Base-by-base conservation (phyloP, 2,329 filamentous ascomycete genomes). In the Conoideocrella luteorostrata region DNA sequence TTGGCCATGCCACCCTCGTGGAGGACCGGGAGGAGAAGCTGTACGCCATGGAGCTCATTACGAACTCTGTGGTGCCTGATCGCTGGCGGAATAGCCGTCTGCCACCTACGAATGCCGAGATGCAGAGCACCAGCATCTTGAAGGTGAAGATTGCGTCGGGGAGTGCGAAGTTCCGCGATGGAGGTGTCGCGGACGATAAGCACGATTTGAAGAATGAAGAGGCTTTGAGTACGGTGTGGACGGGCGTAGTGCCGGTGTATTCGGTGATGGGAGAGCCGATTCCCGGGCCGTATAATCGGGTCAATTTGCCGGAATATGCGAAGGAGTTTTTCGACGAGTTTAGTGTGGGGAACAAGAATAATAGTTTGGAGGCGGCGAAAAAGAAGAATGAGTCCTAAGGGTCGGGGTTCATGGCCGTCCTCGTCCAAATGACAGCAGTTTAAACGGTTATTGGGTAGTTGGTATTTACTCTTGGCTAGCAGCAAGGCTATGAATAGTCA, bases 41-140 rank as follows among this genome's bases (percentile, higher is more conserved):
- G 5, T 93, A 78, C 66, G 88, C 87, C 7, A 84, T 95, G 80
- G 67, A 82, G 53, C 68, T 86, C 45, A 84, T 95, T 59, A 94
- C 88, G 2, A 75, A 95, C 60, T 73, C 75, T 29, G 79, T 91
- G 11, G 74, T 91, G 2, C 72, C 80, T 0, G 69, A 72, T 11
- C 78, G 88, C 5, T 95, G 86, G 80, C 68, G 72, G 15, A 71
- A 84, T 56, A 78, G 78, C 13, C 77, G 88, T 4, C 67, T 80
- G 5, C 86, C 87, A 4, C 86, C 87, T 1, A 84, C 80, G 35
- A 71, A 71, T 37, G 78, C 81, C 10, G 88, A 95, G 70, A 76
- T 93, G 71, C 78, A 80, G 47, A 81, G 77, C 46, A 95, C 88
- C 0, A 76, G 78, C 34, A 80, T 95, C 32, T 65, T 94, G 45